A percentile compares a stretch with the other conserved stretches of the same genome.
Evolutionary conservation across 352 stramenopile species (phyloP).

Genomic region (Phytophthora pseudosyringae): DNA sequence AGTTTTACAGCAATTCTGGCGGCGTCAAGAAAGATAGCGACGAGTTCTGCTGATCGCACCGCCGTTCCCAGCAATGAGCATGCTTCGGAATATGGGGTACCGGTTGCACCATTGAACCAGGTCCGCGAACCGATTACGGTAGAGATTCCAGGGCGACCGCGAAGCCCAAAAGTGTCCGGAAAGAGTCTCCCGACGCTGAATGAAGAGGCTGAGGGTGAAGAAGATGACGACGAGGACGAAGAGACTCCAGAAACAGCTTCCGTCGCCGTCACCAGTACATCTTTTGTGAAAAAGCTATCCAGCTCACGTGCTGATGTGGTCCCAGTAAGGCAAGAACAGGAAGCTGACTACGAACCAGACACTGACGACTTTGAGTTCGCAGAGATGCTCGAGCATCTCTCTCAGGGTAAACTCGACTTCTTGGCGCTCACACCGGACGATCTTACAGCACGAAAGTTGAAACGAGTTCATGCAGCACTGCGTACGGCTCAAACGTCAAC

Average conservation of each 20-base stretch:
- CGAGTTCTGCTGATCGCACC: neutral
- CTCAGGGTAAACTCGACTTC: slow-evolving; percentile 30
- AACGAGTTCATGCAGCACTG: slow-evolving; percentile 40
- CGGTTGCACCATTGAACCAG: slow-evolving; percentile 9
- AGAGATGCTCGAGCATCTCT: slow-evolving; percentile 46
- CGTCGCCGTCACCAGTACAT: neutral
- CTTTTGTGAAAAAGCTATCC: slow-evolving; percentile 7
- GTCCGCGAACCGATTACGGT: neutral
- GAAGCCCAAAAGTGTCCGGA: slow-evolving; percentile 6
- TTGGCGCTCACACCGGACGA: slow-evolving; percentile 39
- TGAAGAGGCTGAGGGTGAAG: slow-evolving; percentile 22
- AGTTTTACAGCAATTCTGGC: slow-evolving; percentile 31
- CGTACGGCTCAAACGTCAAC: neutral
- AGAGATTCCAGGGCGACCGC: neutral
- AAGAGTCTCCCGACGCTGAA: slow-evolving; percentile 28
- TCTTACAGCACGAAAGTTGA: slow-evolving; percentile 36
- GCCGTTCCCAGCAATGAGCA: neutral
- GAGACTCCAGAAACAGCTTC: slow-evolving; percentile 31
- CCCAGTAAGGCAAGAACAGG: slow-evolving; percentile 6
- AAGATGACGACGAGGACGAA: slow-evolving; percentile 27
- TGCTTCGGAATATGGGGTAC: neutral
- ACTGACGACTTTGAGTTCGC: slow-evolving; percentile 25
- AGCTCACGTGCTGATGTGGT: slow-evolving; percentile 1
- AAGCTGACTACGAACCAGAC: slow-evolving; percentile 10
- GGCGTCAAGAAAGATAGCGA: slow-evolving; percentile 25